Evolutionary conservation across 371 early-diverging fungal genomes (phyloP), one percentile per base, ranked within the genome.

Genomic region (Umbelopsis sp.): DNA sequence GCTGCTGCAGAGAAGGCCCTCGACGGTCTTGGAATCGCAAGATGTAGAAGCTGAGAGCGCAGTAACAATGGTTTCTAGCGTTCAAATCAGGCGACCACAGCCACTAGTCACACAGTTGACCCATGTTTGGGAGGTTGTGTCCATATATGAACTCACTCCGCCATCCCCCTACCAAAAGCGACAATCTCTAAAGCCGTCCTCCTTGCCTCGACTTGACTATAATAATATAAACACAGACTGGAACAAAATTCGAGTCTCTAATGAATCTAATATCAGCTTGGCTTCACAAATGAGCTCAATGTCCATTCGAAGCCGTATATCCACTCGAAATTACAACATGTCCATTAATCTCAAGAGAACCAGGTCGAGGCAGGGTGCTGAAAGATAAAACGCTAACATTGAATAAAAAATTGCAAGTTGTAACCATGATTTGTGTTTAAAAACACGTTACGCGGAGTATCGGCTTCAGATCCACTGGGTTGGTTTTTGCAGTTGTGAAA

Each of bases 101-200:
- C 57, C 57, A 32, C 37, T 57, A 11, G 35, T 57, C 18, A 57
- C 57, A 35, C 57, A 29, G 14, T 16, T 57, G 16, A 35, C 29
- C 29, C n/a, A 57, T 57, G 29, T 57, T 35, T 57, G 57, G 57
- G 57, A 57, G 12, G 57, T 57, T 18, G 35, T 29, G 29, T 32
- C 57, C 57, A 57, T 57, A 29, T 57, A 57, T 57, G 57, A 32
- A 18, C 29, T 35, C 35, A 35, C 35, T 29, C 32, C 57, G 29
- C 57, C 57, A 14, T 57, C 57, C 57, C 57, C 57, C 35, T 57
- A 37, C 57, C 57, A 57, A 57, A 57, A 57, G 57, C 11, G 57
- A 57, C 57, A 35, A 4, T 3, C 18, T 11, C 16, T 18, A 57
- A 57, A 57, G 57, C 37, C 22, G 22, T 22, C 57, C 16, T 57